A percentile compares a stretch with the other conserved stretches of the same genome.
Evolutionary conservation across 2,329 filamentous ascomycete species (phyloP).

Genomic region (Stachybotrys chartarum): DNA sequence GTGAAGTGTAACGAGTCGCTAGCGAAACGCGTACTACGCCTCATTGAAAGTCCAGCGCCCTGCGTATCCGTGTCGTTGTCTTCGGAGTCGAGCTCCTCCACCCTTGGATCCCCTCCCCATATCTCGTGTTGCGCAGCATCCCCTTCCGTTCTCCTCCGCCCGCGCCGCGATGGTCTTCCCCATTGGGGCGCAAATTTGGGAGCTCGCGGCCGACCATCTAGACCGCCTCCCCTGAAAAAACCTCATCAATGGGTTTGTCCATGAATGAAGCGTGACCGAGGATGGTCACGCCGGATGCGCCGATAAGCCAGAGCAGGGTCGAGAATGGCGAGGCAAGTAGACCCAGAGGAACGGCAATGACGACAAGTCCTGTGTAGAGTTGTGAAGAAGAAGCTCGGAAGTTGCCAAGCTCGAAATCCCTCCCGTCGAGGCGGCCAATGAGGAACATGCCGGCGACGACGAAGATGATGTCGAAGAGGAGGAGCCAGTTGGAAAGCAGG

Average conservation of each 20-base stretch:
- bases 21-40: slow-evolving; percentile 40
- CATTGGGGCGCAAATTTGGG: slow-evolving; percentile 86
- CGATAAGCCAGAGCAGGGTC: slow-evolving; percentile 91
- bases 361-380: slow-evolving; percentile 82
- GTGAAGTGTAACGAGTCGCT: slow-evolving; percentile 57
- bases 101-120: slow-evolving; percentile 29
- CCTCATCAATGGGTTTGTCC: slow-evolving; percentile 99
- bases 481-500: slow-evolving; percentile 75
- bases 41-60: slow-evolving; percentile 42
- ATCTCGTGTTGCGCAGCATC: slow-evolving; percentile 30
- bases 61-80: slow-evolving; percentile 49
- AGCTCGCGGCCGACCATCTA: slow-evolving; percentile 99
- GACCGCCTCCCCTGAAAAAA: slow-evolving; percentile 99
- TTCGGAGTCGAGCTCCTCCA: slow-evolving; percentile 63
- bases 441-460: slow-evolving; percentile 81
- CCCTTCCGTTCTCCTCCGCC: slow-evolving; percentile 54
- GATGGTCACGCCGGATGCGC: slow-evolving; percentile 88
- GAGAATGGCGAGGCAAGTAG: slow-evolving; percentile 78
- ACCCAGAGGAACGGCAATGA: slow-evolving; percentile 76
- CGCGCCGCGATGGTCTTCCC: slow-evolving; percentile 99
- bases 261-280: slow-evolving; percentile 91
- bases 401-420: slow-evolving; percentile 79
- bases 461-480: slow-evolving; percentile 90
- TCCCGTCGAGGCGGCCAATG: slow-evolving; percentile 83
- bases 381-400: slow-evolving; percentile 83